Evolutionary conservation across 1,139 yeast species (phyloP), one percentile per base, ranked within the genome.

Genomic region (Kodamaea plutei): DNA sequence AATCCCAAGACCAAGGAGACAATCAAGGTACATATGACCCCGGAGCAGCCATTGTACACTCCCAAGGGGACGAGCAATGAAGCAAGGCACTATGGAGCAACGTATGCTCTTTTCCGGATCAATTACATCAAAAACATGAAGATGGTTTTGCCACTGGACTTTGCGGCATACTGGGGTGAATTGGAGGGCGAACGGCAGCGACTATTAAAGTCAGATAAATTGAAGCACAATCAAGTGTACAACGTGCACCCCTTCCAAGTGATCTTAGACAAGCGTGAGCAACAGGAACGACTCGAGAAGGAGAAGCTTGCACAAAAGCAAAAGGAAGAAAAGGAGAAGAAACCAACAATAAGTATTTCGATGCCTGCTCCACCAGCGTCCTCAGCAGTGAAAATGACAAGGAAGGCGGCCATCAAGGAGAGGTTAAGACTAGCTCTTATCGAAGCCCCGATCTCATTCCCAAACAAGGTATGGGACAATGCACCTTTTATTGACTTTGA

Each of bases 31-130:
- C 64, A 69, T 34, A 73, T 82, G 66, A 61, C 66, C 19, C 91
- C 93, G 4, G 84, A 85, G 31, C 44, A 35, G 34, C 66, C 64
- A 14, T 40, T 67, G 6, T 67, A 78, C 12, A 54, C 59, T n/a
- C 79, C 87, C 0, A 84, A 82, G 46, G 81, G 74, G 31, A 85
- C 96, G 0, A 73, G 94, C 6, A 66, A 87, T 24, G 97, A 89
- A 47, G 96, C 97, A 2, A 70, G 96, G 30, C 95, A 89, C 52
- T 73, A 73, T 50, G 87, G 89, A 1, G 96, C 98, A 0, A 89
- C 96, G 0, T 85, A 81, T 47, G 89, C 91, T 0, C 55, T 91
- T 39, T 89, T 79, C 51, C 65, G 96, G 18, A 70, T 91, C 10
- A 81, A 89, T 21, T 84, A 78, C 38, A 79, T 80, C 43, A 87